Evolutionary conservation across 1,284 basidiomycete species (phyloP).

Genomic region (Leccinum subfulvum): DNA sequence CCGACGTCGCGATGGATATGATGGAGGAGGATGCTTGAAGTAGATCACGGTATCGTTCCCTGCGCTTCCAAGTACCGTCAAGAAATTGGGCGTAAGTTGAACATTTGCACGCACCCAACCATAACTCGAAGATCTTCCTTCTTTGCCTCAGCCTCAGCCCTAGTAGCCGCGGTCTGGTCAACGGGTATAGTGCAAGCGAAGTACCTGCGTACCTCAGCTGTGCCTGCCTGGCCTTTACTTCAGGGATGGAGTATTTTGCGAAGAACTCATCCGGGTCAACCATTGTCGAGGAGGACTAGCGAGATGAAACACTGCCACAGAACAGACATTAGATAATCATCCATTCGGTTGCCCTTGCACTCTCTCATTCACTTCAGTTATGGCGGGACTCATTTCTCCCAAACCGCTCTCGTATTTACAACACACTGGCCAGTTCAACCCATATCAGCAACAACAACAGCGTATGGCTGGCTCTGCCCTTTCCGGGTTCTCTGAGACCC

Average conservation of each 20-base stretch:
- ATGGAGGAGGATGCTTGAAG: slow-evolving; percentile 89
- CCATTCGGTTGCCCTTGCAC: background rate
- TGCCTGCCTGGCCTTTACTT: slow-evolving; percentile 41
- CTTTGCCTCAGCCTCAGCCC: slow-evolving; percentile 86
- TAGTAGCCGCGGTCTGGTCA: slow-evolving; percentile 38
- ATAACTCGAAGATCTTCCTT: slow-evolving; percentile 89
- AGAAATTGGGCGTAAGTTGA: slow-evolving; percentile 13
- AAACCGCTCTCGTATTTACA: slow-evolving; percentile 65
- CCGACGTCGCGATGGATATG: slow-evolving; percentile 68
- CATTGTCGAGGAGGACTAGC: no score
- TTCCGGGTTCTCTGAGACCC: slow-evolving; percentile 51
- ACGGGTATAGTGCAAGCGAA: slow-evolving; percentile 28
- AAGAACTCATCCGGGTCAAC: background rate
- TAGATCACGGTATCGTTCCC: slow-evolving; percentile 92
- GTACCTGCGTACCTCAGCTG: slow-evolving; percentile 57
- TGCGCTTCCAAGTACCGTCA: slow-evolving; percentile 53
- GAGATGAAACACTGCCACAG: no score
- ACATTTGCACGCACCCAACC: slow-evolving; percentile 78
- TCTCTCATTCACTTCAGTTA: slow-evolving; percentile 33
- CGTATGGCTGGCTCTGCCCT: slow-evolving; percentile 29
- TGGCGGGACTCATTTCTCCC: slow-evolving; percentile 60
- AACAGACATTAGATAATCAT: slow-evolving; percentile 26
- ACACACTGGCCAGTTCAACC: slow-evolving; percentile 49
- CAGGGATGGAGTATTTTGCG: background rate
- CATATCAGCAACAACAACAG: slow-evolving; percentile 42